These are phyloP conservation scores for Nymphaea thermarum DNA, from an alignment of 164 flowering plant genomes.

Conservation along the genomic window DNA sequence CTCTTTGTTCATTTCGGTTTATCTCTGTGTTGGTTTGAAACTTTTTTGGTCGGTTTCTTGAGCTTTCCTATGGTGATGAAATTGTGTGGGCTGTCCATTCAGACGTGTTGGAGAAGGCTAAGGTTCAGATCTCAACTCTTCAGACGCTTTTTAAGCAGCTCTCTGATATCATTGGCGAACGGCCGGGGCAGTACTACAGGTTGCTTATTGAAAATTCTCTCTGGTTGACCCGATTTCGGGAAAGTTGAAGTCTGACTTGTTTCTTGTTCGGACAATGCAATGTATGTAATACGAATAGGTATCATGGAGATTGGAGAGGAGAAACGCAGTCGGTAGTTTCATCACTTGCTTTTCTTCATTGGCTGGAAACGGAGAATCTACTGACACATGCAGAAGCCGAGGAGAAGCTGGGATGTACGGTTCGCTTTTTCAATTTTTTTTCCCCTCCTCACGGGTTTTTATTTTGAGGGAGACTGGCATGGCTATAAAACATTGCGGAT, in stretches of 20 bases:
- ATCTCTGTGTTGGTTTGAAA: not conserved
- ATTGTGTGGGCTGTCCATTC: slow-evolving; percentile 2
- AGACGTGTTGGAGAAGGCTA: slow-evolving; percentile 74
- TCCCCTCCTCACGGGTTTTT: not conserved
- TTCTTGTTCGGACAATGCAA: not conserved
- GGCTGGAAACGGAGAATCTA: slow-evolving; percentile 78
- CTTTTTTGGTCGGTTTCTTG: too few relatives aligned
- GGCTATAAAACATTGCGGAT: too few relatives aligned
- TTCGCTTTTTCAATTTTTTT: too few relatives aligned
- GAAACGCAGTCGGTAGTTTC: slow-evolving; percentile 86
- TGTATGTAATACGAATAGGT: slow-evolving; percentile 26
- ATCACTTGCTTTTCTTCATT: slow-evolving; percentile 76
- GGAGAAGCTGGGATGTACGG: slow-evolving; percentile 75
- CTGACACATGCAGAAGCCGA: slow-evolving; percentile 76
- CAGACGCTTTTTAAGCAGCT: slow-evolving; percentile 42
- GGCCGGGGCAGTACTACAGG: slow-evolving; percentile 82
- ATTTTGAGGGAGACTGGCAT: too few relatives aligned
- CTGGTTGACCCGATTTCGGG: not conserved
- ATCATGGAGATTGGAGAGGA: slow-evolving; percentile 92
- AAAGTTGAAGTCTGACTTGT: not conserved
- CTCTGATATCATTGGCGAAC: slow-evolving; percentile 47
- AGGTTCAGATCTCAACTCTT: slow-evolving; percentile 36
- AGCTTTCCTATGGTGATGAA: not conserved
- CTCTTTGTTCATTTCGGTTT: not conserved
- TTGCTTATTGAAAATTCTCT: slow-evolving; percentile 6